Evolutionary conservation across 257 asterid genomes (phyloP), one percentile per base, ranked within the genome.

Genomic region (Gentiana dahurica): DNA sequence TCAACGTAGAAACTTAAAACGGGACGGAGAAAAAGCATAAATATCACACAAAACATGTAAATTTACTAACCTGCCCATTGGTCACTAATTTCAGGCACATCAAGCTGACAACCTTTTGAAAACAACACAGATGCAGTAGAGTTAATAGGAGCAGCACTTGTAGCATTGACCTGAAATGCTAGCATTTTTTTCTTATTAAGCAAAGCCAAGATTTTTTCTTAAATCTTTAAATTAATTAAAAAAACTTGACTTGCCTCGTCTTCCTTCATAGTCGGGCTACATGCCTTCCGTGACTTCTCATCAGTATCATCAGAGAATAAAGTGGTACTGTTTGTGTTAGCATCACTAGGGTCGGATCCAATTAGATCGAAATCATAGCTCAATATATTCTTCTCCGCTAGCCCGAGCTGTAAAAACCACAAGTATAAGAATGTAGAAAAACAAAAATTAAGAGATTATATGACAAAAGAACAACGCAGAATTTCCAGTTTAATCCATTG

Each of bases 231-330:
- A 24, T 24, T 24, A 24, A 24, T 24, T 24, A 24, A 24, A 24
- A 24, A 24, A 24, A 24, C 24, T 24, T 24, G 24, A 41, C 46
- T 83, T 74, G 88, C 99, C 89, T 83, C 83, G 15, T 74, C 79
- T 65, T 87, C 97, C 63, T 69, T 89, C 43, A 69, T 90, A 12
- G 68, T 69, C 41, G 91, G 75, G 44, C 65, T 66, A 65, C 82
- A 69, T 52, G 72, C 63, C 67, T 74, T 87, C 50, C 79, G 69
- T 64, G 95, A 77, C 75, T 56, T 78, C 59, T 87, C 95, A 54
- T 87, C 94, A 5, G 95, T 87, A 65, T 92, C 98, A 77, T 92
- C 99, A 46, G 97, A 92, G 75, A 92, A 88, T 71, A 88, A 70
- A 54, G 93, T 85, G 53, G 99, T 80, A 87, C 95, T 92, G 81